Conservation (phyloP, 2,329 filamentous ascomycete species). For the Elsinoe arachidis region DNA sequence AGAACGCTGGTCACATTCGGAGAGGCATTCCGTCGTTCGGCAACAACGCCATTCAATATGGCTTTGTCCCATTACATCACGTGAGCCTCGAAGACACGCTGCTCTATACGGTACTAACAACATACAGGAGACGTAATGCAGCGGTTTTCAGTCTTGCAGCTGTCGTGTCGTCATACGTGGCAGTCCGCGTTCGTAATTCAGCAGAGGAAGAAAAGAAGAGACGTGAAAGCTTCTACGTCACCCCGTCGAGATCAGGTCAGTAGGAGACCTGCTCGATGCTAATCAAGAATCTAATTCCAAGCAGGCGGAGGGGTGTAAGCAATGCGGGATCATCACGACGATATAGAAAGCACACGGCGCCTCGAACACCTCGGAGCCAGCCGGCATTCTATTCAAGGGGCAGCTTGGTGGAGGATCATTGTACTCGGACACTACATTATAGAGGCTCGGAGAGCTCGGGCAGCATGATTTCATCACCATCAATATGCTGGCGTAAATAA, state of each 20-base stretch:
- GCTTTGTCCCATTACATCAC: constrained; percentile 17
- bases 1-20: no score
- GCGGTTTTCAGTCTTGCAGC: constrained; percentile 22
- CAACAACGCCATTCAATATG: constrained; percentile 11
- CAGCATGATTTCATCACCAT: no score
- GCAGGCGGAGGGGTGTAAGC: not conserved
- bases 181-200: constrained; percentile 19
- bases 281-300: not conserved
- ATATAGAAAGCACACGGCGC: no score
- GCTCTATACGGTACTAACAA: not conserved
- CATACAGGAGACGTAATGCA: constrained; percentile 22
- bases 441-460: no score
- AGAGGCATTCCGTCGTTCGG: no score
- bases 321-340: no score
- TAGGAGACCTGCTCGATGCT: not conserved
- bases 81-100: constrained; percentile 7
- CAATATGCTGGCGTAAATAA: no score
- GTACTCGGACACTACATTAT: no score
- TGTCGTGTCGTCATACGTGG: constrained; percentile 20
- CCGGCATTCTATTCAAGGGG: no score
- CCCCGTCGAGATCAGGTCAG: constrained; percentile 22
- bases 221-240: constrained; percentile 23
- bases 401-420: no score
- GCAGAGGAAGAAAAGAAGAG: constrained; percentile 14
- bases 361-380: no score